A percentile compares a stretch with the other conserved stretches of the same genome.
Evolutionary conservation across 1,284 basidiomycete species (phyloP).

Genomic region (Sporisorium graminicola): DNA sequence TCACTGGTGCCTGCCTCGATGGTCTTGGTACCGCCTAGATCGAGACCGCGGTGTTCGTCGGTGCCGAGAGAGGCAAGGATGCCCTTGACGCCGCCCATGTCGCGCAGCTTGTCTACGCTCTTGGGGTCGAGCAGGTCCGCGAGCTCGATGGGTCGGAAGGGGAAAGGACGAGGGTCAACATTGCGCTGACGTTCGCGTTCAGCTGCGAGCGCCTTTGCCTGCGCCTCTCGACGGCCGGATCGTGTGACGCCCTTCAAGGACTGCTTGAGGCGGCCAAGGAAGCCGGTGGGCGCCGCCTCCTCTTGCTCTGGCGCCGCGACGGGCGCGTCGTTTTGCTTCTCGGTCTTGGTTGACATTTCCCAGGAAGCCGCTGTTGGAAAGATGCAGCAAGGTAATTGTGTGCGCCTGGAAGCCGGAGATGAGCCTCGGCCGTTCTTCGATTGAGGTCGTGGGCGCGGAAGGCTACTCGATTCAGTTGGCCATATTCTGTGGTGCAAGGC

Average conservation of each 20-base stretch:
- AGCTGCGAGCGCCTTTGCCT: conserved; percentile 50
- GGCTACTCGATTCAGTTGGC: conserved; percentile 16
- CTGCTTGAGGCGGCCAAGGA: conserved; percentile 41
- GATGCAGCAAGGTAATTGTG: background rate
- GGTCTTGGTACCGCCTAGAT: conserved; percentile 48
- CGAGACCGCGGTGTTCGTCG: conserved; percentile 71
- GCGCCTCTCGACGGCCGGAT: conserved; percentile 48
- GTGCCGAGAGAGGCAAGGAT: conserved; percentile 83
- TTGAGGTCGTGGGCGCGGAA: conserved; percentile 6
- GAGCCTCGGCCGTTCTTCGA: background rate
- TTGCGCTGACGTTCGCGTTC: conserved; percentile 54
- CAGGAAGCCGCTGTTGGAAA: background rate
- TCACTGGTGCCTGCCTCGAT: conserved; percentile 26
- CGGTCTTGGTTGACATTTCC: conserved; percentile 6
- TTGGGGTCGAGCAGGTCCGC: conserved; percentile 92
- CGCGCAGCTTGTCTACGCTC: conserved; percentile 76
- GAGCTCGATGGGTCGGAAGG: conserved; percentile 78
- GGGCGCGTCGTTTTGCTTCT: conserved; percentile 20
- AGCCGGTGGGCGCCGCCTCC: conserved; percentile 13
- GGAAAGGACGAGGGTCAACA: conserved; percentile 64
- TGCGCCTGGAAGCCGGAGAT: background rate
- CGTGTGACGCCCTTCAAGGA: conserved; percentile 41
- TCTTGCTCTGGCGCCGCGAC: conserved; percentile 1
- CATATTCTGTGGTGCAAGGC: conserved; percentile 14
- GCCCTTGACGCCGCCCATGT: conserved; percentile 80